These are phyloP conservation scores for Pisolithus orientalis DNA, from an alignment of 768 basidiomycete genomes.

Conservation along the genomic window DNA sequence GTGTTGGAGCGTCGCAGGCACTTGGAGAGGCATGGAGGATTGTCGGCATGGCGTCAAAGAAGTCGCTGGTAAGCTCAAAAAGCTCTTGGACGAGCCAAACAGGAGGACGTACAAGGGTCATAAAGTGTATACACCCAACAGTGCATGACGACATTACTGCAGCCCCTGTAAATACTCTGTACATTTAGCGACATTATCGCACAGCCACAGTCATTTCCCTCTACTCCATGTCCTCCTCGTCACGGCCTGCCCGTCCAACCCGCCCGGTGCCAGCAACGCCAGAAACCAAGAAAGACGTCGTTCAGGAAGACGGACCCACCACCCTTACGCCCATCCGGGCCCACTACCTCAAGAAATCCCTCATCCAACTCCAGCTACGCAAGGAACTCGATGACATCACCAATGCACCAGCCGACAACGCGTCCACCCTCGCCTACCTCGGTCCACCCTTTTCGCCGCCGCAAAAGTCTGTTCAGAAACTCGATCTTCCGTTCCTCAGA, in stretches of 20 bases:
- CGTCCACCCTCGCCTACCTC: constrained; percentile 76
- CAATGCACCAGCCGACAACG: constrained; percentile 33
- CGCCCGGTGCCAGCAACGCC: constrained; percentile 2
- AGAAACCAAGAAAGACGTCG: neutral
- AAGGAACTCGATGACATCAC: constrained; percentile 71
- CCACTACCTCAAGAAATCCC: constrained; percentile 96
- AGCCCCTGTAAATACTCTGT: neutral
- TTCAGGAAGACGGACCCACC: constrained; percentile 1
- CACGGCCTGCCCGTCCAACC: constrained; percentile 8
- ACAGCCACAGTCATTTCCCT: neutral
- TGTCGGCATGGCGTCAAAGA: constrained; percentile 56
- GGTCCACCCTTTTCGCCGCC: constrained; percentile 81
- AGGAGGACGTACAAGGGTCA: constrained; percentile 27
- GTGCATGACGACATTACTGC: constrained; percentile 5
- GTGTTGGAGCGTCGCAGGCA: constrained; percentile 69
- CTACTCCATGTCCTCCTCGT: neutral
- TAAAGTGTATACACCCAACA: constrained; percentile 27
- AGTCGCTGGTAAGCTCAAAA: constrained; percentile 56
- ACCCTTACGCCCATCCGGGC: constrained; percentile 82
- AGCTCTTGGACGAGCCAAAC: constrained; percentile 31
- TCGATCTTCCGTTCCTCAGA: constrained; percentile 82
- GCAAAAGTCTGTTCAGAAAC: constrained; percentile 46
- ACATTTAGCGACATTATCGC: neutral
- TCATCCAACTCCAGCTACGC: constrained; percentile 80
- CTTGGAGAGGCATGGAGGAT: constrained; percentile 63